Evolutionary conservation across 2,329 filamentous ascomycete species (phyloP), one percentile per base, ranked within the genome.

Genomic region (Colletotrichum coccodes): DNA sequence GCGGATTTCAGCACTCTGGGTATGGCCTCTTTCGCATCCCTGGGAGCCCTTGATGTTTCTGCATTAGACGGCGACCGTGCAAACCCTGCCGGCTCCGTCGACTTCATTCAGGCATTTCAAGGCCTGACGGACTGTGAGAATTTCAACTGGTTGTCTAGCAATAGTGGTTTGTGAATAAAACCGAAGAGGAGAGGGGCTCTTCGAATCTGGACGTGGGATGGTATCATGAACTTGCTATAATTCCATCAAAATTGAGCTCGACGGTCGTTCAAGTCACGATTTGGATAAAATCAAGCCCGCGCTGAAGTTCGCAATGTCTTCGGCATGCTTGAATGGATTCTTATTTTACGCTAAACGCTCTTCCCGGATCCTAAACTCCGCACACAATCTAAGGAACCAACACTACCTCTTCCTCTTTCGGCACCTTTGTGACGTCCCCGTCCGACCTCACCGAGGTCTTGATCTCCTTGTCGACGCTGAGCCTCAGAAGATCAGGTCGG

Each of bases 401-500:
- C 8, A 38, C 36, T 9, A n/a, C 14, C 16, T 58, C 57, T 6
- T 66, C 60, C 34, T 28, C 28, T 21, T 44, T 64, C 14, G 60
- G 4, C 7, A 52, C 44, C 30, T 58, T 68, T 6, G 50, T 52
- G 2, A 18, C 14, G 14, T 36, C 44, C 1, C 60, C 44, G 4
- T 63, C 26, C 34, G 42, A 42, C 60, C 26, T 50, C 0, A 68
- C 34, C 0, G 52, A 21, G 1, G n/a, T 18, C 36, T 68, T 58
- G 1, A 68, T 64, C 18, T 58, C 60, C 9, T 32, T 64, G 3
- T 68, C 42, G 2, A 57, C 52, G 8, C 21, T 38, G 0, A 83
- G 75, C 26, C 81, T 80, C 21, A 83, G 71, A 61, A 83, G 65
- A 47, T 83, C 82, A 7, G 81, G 81, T 6, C 81, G 74, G 60